phyloP scores from a whole-genome alignment of 192 early-diverging fungal species.

The Backusella westeae region DNA sequence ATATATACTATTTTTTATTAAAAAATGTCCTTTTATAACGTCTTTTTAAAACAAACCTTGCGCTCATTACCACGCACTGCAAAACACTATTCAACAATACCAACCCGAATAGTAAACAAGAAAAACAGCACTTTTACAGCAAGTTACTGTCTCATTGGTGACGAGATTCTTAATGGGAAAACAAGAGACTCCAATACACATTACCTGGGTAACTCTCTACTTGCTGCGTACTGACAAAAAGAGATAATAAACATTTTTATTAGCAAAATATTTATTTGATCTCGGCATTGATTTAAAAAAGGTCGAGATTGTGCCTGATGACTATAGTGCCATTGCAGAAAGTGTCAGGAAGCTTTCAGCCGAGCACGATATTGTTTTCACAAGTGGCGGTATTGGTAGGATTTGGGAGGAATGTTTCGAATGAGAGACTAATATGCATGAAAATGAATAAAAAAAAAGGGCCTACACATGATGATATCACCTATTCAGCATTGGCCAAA shows the following conservation, averaged over 20 bases:
- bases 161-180: constrained; percentile 74
- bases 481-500: constrained; percentile 57
- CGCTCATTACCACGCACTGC: neutral
- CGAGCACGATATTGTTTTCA: constrained; percentile 60
- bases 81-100: neutral
- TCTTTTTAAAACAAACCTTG: neutral
- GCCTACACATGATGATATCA: constrained; percentile 69
- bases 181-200: constrained; percentile 63
- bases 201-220: constrained; percentile 36
- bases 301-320: constrained; percentile 56
- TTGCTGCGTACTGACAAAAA: neutral
- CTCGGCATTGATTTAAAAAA: constrained; percentile 56
- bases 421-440: too few species aligned
- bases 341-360: constrained; percentile 47
- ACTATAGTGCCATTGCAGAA: constrained; percentile 43
- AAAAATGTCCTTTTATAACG: neutral
- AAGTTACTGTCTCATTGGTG: constrained; percentile 63
- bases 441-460: constrained; percentile 14
- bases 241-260: neutral
- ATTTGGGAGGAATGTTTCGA: neutral
- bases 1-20: neutral
- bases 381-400: constrained; percentile 69
- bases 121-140: constrained; percentile 33
- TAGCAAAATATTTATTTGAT: constrained; percentile 58
- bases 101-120: neutral